A percentile compares a stretch with the other conserved stretches of the same genome.
Conservation (phyloP, 2,329 filamentous ascomycete genomes). For the Calonectria pauciramosa region DNA sequence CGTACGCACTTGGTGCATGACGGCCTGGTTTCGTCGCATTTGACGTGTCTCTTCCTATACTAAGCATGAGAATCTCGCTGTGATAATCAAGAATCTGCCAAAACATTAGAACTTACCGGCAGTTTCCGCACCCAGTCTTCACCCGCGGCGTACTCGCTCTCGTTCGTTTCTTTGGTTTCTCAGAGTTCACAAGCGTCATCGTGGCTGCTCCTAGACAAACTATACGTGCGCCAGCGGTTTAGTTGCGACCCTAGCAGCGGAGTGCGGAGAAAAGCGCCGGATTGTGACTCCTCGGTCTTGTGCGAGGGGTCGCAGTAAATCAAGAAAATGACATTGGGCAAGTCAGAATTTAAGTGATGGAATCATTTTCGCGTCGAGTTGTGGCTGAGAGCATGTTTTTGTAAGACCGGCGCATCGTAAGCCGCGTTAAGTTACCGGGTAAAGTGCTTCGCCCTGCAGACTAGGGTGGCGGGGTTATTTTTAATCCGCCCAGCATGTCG, state of each 20-base stretch:
- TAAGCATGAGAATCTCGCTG: not conserved
- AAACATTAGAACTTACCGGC: constrained; percentile 2
- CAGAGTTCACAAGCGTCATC: not conserved
- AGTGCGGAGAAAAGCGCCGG: not conserved
- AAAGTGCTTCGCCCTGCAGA: not conserved
- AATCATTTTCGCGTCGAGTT: not conserved
- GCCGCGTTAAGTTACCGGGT: not conserved
- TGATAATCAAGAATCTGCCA: no score
- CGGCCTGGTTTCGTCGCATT: constrained; percentile 22
- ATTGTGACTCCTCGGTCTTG: no score
- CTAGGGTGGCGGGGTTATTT: constrained; percentile 7
- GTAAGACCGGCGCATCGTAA: not conserved
- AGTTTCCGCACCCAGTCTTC: constrained; percentile 24
- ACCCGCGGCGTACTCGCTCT: constrained; percentile 24
- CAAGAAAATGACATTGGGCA: not conserved
- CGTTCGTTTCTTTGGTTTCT: constrained; percentile 5
- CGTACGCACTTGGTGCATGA: constrained; percentile 13
- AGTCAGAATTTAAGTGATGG: not conserved
- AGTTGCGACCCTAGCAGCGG: not conserved
- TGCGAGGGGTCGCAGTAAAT: not conserved
- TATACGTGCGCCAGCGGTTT: not conserved
- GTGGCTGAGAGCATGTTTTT: not conserved
- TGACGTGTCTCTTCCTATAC: constrained; percentile 18
- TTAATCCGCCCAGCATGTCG: not conserved
- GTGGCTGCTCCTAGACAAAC: not conserved